Percentiles rank a stretch among this genome's conserved stretches.
phyloP scores from a whole-genome alignment of 108 stramenopile genomes.

The Conticribra guillardii region DNA sequence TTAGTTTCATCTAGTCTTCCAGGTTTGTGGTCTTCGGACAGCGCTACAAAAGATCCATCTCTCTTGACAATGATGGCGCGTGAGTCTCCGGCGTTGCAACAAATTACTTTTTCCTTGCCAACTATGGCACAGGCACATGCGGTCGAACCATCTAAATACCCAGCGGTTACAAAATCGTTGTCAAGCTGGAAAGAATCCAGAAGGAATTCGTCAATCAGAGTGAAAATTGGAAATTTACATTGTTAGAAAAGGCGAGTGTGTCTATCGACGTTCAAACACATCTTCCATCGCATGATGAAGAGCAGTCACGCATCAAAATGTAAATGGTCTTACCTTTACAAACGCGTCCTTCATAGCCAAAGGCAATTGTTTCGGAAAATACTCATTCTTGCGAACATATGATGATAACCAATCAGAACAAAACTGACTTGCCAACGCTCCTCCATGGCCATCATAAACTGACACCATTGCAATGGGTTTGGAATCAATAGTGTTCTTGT shows the following conservation, averaged over 20 bases:
- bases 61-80: conserved; percentile 89
- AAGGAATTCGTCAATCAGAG: too few relatives aligned
- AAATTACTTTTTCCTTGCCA: conserved; percentile 80
- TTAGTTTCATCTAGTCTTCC: conserved; percentile 86
- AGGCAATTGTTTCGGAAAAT: conserved; percentile 72
- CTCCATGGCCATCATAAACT: conserved; percentile 98
- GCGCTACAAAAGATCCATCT: conserved; percentile 79
- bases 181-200: conserved; percentile 47
- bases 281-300: too few relatives aligned
- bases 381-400: conserved; percentile 73
- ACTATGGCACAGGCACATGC: conserved; percentile 80
- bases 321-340: conserved; percentile 32
- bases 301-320: too few relatives aligned
- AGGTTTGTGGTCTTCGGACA: conserved; percentile 94
- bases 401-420: conserved; percentile 85
- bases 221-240: conserved; percentile 7
- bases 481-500: conserved; percentile 39
- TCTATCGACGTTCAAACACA: too few relatives aligned
- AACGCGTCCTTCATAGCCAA: conserved; percentile 82
- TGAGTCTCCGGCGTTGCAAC: conserved; percentile 97
- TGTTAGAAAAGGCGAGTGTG: too few relatives aligned
- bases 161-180: conserved; percentile 80
- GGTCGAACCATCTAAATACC: conserved; percentile 83
- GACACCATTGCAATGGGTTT: conserved; percentile 73
- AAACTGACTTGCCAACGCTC: conserved; percentile 88